phyloP scores from a whole-genome alignment of 371 early-diverging fungal genomes.

The Haplosporangium sp. region DNA sequence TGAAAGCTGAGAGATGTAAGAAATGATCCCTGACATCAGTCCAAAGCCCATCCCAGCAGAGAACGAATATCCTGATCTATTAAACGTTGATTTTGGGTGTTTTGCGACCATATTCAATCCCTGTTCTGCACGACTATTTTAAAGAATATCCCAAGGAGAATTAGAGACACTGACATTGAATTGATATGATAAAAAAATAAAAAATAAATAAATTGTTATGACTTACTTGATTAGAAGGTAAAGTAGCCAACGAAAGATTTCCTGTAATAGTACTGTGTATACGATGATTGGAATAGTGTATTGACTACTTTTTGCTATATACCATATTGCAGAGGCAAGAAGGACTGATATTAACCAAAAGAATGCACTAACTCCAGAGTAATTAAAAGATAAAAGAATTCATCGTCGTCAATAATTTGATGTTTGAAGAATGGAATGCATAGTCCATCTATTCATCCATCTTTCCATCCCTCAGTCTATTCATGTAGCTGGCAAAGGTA shows the following conservation, averaged over 20 bases:
- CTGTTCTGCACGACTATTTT: conserved; percentile 64
- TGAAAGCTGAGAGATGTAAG: conserved; percentile 72
- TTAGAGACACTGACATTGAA: background rate
- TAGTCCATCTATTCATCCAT: background rate
- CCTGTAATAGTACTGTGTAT: conserved; percentile 74
- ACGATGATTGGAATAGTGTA: conserved; percentile 61
- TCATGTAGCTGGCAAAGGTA: background rate
- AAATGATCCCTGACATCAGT: conserved; percentile 73
- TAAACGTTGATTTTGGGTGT: conserved; percentile 69
- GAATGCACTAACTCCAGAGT: conserved; percentile 69
- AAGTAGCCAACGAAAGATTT: conserved; percentile 73
- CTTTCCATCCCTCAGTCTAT: background rate
- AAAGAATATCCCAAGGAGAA: background rate
- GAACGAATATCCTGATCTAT: conserved; percentile 67
- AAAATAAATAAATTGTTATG: background rate
- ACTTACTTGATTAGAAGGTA: conserved; percentile 63
- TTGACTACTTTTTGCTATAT: conserved; percentile 58
- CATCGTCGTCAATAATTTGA: too few species aligned
- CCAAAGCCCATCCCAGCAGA: conserved; percentile 80
- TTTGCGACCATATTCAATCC: conserved; percentile 69
- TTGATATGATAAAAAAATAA: too few species aligned
- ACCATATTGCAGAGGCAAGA: conserved; percentile 79
- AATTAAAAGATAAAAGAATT: too few species aligned
- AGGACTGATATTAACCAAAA: conserved; percentile 81
- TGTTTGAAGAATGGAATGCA: too few species aligned